Conservation (phyloP, 78 protist genomes). For the Dictyostelium brefeldianum region DNA sequence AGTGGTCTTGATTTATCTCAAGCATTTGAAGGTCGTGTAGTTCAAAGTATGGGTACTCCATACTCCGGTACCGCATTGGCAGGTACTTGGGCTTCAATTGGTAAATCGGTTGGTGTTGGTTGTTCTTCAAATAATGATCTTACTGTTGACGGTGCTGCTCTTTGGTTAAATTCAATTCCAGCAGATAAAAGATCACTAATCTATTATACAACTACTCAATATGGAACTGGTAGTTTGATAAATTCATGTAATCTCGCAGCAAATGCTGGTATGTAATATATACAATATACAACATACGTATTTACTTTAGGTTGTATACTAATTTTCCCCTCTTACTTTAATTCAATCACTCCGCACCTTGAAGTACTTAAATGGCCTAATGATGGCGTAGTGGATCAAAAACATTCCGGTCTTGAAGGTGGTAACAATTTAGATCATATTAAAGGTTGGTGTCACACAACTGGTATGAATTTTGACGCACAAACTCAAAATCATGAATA, state of each 20-base stretch:
- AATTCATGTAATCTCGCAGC: slow-evolving; percentile 79
- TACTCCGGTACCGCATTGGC: slow-evolving; percentile 83
- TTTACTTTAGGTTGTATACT: too few species aligned
- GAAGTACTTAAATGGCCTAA: slow-evolving; percentile 69
- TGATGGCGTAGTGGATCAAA: slow-evolving; percentile 84
- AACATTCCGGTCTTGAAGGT: slow-evolving; percentile 42
- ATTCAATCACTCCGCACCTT: too few species aligned
- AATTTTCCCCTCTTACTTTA: too few species aligned
- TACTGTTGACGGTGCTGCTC: slow-evolving; percentile 83
- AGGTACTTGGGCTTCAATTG: slow-evolving; percentile 78
- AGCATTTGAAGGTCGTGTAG: slow-evolving; percentile 52
- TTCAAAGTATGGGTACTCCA: slow-evolving; percentile 85
- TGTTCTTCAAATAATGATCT: slow-evolving; percentile 79
- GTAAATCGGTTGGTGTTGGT: slow-evolving; percentile 75
- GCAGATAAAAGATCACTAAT: slow-evolving; percentile 58
- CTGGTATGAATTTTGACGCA: slow-evolving; percentile 60
- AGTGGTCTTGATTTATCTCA: slow-evolving; percentile 39
- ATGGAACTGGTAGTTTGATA: slow-evolving; percentile 58
- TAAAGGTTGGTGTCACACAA: slow-evolving; percentile 86
- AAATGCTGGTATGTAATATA: slow-evolving; percentile 35
- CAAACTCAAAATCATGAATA: slow-evolving; percentile 56
- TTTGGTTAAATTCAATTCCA: slow-evolving; percentile 80
- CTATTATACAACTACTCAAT: slow-evolving; percentile 75
- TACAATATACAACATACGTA: too few species aligned
- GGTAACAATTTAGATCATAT: slow-evolving; percentile 58